A percentile compares a stretch with the other conserved stretches of the same genome.
Evolutionary conservation across 768 basidiomycete species (phyloP).

Genomic region (Leccinum truebloodii): DNA sequence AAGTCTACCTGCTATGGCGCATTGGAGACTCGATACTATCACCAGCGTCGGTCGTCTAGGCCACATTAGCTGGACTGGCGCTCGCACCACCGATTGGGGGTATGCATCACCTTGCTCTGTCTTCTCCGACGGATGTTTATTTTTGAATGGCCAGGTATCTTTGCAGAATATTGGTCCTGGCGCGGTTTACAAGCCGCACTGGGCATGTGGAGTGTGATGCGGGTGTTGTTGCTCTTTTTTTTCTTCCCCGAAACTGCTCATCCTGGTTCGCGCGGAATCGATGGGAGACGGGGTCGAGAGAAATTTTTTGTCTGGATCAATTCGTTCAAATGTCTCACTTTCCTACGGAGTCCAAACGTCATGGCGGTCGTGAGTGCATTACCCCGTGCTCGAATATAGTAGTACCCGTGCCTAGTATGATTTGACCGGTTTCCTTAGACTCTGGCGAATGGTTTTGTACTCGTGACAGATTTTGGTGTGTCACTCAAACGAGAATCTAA

Average conservation of each 20-base stretch:
- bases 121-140: background rate
- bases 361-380: slow-evolving; percentile 48
- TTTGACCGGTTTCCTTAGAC: slow-evolving; percentile 33
- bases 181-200: slow-evolving; percentile 55
- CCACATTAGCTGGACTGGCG: slow-evolving; percentile 56
- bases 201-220: slow-evolving; percentile 40
- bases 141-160: slow-evolving; percentile 38
- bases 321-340: slow-evolving; percentile 50
- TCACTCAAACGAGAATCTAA: slow-evolving; percentile 14
- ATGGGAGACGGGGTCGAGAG: slow-evolving; percentile 36
- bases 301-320: slow-evolving; percentile 51
- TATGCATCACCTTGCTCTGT: slow-evolving; percentile 6
- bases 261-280: slow-evolving; percentile 56
- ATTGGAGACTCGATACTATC: background rate
- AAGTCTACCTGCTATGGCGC: slow-evolving; percentile 8
- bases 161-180: slow-evolving; percentile 67
- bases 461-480: slow-evolving; percentile 33
- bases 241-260: slow-evolving; percentile 69
- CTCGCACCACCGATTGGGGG: slow-evolving; percentile 63
- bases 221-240: slow-evolving; percentile 41
- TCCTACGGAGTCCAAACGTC: slow-evolving; percentile 63
- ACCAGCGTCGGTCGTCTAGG: slow-evolving; percentile 24
- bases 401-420: background rate
- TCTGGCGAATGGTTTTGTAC: slow-evolving; percentile 36
- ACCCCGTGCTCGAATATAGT: background rate